Percentiles rank a stretch among this genome's conserved stretches.
Conservation (phyloP, 805 yeast genomes). For the Lachancea cidri region DNA sequence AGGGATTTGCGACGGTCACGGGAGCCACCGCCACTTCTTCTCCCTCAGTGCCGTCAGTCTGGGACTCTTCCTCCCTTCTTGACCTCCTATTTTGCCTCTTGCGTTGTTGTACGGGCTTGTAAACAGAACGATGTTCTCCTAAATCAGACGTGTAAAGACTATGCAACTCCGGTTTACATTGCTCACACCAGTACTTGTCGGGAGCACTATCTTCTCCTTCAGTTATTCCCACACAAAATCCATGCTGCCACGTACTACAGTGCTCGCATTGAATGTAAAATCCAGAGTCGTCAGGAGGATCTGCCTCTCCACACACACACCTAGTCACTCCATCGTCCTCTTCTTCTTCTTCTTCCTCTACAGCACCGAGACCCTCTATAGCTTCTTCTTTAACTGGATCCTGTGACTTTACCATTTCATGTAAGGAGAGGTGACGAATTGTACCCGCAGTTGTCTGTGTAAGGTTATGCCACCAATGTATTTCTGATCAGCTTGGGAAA, state of each 20-base stretch:
- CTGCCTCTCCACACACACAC: conserved; percentile 40
- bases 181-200: conserved; percentile 93
- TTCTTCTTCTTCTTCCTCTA: conserved; percentile 28
- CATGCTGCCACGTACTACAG: conserved; percentile 97
- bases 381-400: conserved; percentile 12
- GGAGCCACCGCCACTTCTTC: conserved; percentile 9
- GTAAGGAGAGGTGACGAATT: background rate
- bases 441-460: too few species aligned
- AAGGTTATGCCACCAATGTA: too few species aligned
- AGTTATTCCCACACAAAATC: conserved; percentile 84
- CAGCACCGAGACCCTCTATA: conserved; percentile 10
- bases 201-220: conserved; percentile 69
- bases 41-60: conserved; percentile 5
- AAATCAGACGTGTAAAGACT: conserved; percentile 23
- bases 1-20: conserved; percentile 11
- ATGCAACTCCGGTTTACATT: conserved; percentile 83
- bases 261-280: conserved; percentile 80
- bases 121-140: conserved; percentile 24
- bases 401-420: background rate
- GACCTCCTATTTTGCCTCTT: conserved; percentile 25
- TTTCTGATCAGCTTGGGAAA: too few species aligned
- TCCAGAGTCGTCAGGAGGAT: conserved; percentile 49
- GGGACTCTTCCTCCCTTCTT: conserved; percentile 5
- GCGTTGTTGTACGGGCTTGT: conserved; percentile 39
- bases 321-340: conserved; percentile 43